Conservation (phyloP, 768 basidiomycete genomes). For the Phanerochaete sordida region DNA sequence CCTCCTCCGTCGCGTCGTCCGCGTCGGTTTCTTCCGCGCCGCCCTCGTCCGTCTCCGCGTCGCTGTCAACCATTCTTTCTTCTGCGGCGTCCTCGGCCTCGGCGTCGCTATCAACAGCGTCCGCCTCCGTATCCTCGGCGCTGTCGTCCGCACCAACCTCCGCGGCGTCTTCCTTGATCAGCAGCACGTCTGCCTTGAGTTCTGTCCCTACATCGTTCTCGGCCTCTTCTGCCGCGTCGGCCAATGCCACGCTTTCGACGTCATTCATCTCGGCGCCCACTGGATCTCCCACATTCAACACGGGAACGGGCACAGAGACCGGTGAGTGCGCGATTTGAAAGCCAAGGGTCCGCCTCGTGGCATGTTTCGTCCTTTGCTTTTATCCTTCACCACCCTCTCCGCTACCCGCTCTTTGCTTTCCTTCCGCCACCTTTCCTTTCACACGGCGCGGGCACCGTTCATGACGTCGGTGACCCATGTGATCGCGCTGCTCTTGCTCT, state of each 20-base stretch:
- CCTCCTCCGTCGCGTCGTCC: not conserved
- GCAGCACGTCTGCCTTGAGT: conserved; percentile 1
- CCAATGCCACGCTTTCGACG: conserved; percentile 3
- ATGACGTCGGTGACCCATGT: not conserved
- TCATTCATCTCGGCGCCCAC: conserved; percentile 4
- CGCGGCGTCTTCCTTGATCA: not conserved
- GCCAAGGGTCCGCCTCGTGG: not conserved
- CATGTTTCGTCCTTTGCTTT: not conserved
- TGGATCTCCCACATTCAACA: conserved; percentile 16
- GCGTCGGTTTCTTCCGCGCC: not conserved
- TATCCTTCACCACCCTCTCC: not conserved
- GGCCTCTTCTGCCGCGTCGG: conserved; percentile 4
- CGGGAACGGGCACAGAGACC: conserved; percentile 21
- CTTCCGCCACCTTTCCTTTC: not conserved
- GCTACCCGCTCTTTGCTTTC: not conserved
- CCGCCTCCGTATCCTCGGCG: not conserved
- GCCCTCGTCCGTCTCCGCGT: not conserved
- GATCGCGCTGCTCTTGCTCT: not conserved
- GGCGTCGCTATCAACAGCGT: not conserved
- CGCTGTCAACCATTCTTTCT: not conserved
- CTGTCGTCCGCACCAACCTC: not conserved
- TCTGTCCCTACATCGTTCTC: conserved; percentile 11
- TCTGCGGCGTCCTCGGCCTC: not conserved
- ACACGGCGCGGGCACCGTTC: not conserved
- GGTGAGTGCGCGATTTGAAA: conserved; percentile 17